Conservation (phyloP, 768 basidiomycete species). For the Suillus luteus region DNA sequence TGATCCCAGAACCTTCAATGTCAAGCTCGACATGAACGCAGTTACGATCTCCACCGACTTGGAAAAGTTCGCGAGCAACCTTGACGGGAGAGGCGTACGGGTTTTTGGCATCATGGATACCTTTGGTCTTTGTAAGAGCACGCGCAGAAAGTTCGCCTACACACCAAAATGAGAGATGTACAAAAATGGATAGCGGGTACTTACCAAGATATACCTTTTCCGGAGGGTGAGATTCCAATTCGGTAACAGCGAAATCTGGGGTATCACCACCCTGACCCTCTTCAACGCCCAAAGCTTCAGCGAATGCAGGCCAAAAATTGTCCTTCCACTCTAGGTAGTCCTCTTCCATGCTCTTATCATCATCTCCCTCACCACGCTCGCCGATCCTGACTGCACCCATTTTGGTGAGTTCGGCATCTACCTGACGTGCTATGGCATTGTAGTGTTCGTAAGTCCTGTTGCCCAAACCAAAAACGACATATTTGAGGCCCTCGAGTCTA, state of each 20-base stretch:
- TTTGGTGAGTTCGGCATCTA: slow-evolving; percentile 71
- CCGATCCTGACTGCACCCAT: slow-evolving; percentile 88
- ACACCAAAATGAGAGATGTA: background rate
- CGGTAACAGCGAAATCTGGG: slow-evolving; percentile 90
- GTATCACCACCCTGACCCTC: slow-evolving; percentile 96
- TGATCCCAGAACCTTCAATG: slow-evolving; percentile 93
- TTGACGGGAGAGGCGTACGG: slow-evolving; percentile 87
- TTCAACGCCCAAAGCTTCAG: slow-evolving; percentile 82
- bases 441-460: slow-evolving; percentile 97
- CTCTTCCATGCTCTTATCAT: slow-evolving; percentile 99
- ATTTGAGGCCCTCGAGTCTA: slow-evolving; percentile 82
- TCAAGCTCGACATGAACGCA: slow-evolving; percentile 94
- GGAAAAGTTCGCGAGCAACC: slow-evolving; percentile 82
- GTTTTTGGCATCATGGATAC: slow-evolving; percentile 98
- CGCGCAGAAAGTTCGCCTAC: slow-evolving; percentile 93
- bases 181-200: slow-evolving; percentile 22
- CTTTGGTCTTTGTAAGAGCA: slow-evolving; percentile 89
- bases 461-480: slow-evolving; percentile 92
- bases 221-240: slow-evolving; percentile 68
- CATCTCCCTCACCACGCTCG: slow-evolving; percentile 93
- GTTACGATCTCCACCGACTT: slow-evolving; percentile 71
- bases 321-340: slow-evolving; percentile 99
- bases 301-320: slow-evolving; percentile 91
- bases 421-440: slow-evolving; percentile 81
- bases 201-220: slow-evolving; percentile 94